phyloP scores from a whole-genome alignment of 176 grass and related monocot genomes.

The Rhynchospora breviuscula region DNA sequence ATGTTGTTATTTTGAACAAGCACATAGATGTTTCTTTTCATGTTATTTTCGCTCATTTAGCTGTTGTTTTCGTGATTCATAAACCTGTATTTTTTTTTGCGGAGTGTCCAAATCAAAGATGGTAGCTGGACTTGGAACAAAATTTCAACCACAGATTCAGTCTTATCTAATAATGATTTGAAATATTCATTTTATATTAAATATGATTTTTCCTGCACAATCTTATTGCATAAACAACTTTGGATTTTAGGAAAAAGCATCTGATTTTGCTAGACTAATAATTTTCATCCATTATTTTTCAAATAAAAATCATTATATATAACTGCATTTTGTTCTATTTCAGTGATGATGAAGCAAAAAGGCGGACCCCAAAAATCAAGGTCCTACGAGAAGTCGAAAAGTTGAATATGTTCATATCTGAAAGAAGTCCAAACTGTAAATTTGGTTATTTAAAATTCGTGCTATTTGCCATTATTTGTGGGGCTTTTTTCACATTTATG shows the following conservation, averaged over 20 bases:
- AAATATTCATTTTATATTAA: background rate
- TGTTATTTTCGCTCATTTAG: background rate
- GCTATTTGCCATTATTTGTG: conserved; percentile 28
- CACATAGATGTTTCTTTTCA: background rate
- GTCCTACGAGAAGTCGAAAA: conserved; percentile 33
- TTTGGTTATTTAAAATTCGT: conserved; percentile 31
- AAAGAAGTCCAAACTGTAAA: conserved; percentile 35
- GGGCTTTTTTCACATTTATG: conserved; percentile 27
- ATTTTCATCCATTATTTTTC: background rate
- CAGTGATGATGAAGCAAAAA: conserved; percentile 35
- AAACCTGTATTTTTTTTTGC: background rate
- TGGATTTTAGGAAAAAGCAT: background rate
- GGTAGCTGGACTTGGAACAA: background rate
- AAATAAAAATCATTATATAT: background rate
- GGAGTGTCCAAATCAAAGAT: conserved; percentile 21
- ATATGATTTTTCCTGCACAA: background rate
- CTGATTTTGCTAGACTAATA: background rate
- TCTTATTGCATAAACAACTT: background rate
- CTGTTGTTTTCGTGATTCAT: background rate
- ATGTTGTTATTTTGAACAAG: background rate
- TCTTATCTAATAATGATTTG: background rate
- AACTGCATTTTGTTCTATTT: background rate
- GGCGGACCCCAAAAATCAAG: conserved; percentile 20
- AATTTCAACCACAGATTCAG: background rate
- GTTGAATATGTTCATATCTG: conserved; percentile 22